phyloP scores from a whole-genome alignment of 1,284 basidiomycete genomes.

The Vanrija pseudolonga region DNA sequence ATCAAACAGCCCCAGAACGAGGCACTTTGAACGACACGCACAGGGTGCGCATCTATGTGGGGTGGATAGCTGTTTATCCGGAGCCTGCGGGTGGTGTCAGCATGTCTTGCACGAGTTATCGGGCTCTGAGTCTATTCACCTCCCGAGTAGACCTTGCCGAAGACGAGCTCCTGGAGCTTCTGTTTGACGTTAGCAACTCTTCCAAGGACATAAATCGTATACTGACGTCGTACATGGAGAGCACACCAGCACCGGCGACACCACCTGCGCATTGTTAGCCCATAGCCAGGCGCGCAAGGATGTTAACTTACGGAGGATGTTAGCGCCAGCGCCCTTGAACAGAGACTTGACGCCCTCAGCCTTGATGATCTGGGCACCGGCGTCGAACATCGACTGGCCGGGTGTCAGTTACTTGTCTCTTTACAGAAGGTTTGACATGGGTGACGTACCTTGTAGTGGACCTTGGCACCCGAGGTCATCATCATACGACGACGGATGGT shows the following conservation, averaged over 20 bases:
- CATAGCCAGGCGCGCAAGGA: too few relatives aligned
- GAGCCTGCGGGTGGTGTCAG: too few relatives aligned
- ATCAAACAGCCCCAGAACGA: too few relatives aligned
- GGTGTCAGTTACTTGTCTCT: too few relatives aligned
- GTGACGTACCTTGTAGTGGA: constrained; percentile 50
- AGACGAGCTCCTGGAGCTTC: constrained; percentile 58
- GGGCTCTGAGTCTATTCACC: too few relatives aligned
- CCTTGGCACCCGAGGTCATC: constrained; percentile 76
- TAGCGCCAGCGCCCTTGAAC: constrained; percentile 58
- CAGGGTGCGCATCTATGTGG: too few relatives aligned
- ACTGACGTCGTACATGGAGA: constrained; percentile 67
- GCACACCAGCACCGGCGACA: constrained; percentile 67
- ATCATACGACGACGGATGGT: constrained; percentile 96
- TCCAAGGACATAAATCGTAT: too few relatives aligned
- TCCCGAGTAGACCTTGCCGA: constrained; percentile 85
- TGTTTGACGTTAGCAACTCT: not conserved
- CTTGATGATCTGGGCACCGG: constrained; percentile 60
- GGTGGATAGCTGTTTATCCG: too few relatives aligned
- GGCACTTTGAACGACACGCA: too few relatives aligned
- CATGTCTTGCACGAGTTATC: too few relatives aligned
- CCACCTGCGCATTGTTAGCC: too few relatives aligned
- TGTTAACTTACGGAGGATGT: constrained; percentile 60
- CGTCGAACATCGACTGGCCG: constrained; percentile 62
- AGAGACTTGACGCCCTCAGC: constrained; percentile 60
- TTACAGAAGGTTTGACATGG: constrained; percentile 20